Evolutionary conservation across 73 alveolate species (phyloP).

Genomic region (Paramecium biaurelia): DNA sequence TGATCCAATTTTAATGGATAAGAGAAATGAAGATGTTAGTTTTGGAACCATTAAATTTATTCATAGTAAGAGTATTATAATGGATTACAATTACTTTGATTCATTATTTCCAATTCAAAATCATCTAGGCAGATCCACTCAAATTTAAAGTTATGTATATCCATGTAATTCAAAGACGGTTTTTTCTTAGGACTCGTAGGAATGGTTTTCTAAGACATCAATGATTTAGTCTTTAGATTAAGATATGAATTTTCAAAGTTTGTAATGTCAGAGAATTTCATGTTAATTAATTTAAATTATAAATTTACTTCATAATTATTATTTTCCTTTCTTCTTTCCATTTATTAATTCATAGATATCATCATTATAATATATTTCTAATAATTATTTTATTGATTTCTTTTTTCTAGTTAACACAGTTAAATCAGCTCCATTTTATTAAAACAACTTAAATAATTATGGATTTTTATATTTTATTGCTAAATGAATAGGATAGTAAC

Average conservation of each 20-base stretch:
- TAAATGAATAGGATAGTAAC: neutral
- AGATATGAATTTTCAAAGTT: neutral
- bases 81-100: neutral
- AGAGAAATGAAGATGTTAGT: neutral
- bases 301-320: neutral
- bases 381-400: neutral
- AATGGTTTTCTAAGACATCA: neutral
- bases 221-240: neutral
- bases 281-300: neutral
- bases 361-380: neutral
- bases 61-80: neutral
- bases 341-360: neutral
- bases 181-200: neutral
- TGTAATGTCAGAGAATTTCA: neutral
- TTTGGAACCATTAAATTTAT: neutral
- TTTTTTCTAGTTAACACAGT: neutral
- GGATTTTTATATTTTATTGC: neutral
- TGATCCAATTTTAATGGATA: neutral
- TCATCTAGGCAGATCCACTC: neutral
- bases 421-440: constrained; percentile 14
- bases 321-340: neutral
- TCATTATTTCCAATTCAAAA: neutral
- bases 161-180: neutral
- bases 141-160: neutral
- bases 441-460: neutral